A percentile compares a stretch with the other conserved stretches of the same genome.
Conservation (phyloP, 352 stramenopile species). For the Globisporangium sylvaticum region DNA sequence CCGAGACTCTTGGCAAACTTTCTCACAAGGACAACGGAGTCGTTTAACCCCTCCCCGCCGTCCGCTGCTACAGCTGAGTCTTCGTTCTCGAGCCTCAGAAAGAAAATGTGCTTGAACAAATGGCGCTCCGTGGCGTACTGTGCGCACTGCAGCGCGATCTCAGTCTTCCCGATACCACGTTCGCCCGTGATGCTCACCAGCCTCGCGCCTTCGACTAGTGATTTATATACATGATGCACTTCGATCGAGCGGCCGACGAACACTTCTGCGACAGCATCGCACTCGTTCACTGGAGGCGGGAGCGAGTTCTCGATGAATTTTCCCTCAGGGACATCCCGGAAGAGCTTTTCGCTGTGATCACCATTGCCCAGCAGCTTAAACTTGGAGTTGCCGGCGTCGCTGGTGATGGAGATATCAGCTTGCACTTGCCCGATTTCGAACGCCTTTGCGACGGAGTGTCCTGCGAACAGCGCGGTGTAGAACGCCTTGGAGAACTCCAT, state of each 20-base stretch:
- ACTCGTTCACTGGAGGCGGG: constrained; percentile 57
- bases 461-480: constrained; percentile 82
- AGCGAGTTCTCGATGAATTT: constrained; percentile 62
- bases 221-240: constrained; percentile 74
- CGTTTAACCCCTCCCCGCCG: background rate
- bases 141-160: constrained; percentile 71
- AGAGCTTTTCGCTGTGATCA: constrained; percentile 75
- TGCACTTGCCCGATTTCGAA: constrained; percentile 86
- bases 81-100: constrained; percentile 44
- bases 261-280: constrained; percentile 64
- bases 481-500: constrained; percentile 89
- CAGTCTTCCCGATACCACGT: constrained; percentile 74
- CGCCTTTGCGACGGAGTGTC: constrained; percentile 66
- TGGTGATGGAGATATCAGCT: constrained; percentile 60
- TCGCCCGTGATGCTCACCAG: constrained; percentile 75
- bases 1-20: constrained; percentile 42
- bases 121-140: constrained; percentile 72
- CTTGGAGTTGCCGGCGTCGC: constrained; percentile 38
- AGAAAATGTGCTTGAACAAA: constrained; percentile 74
- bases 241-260: constrained; percentile 81
- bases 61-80: background rate
- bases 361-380: constrained; percentile 81
- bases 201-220: constrained; percentile 67
- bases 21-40: constrained; percentile 12
- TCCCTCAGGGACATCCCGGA: constrained; percentile 48